phyloP scores from a whole-genome alignment of 164 flowering plant species.

The Magnolia officinalis region DNA sequence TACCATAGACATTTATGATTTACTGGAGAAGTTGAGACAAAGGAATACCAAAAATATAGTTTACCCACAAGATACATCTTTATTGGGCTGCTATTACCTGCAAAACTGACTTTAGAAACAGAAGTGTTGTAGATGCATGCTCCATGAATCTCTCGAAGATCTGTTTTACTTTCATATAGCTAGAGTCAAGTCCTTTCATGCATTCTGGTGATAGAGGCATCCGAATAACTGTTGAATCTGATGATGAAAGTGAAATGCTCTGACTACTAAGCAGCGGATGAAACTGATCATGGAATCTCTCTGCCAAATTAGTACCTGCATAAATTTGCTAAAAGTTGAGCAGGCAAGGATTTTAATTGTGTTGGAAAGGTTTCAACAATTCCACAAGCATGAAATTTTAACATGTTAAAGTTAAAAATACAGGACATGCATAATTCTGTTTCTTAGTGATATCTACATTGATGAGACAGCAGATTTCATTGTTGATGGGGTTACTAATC shows the following conservation, averaged over 20 bases:
- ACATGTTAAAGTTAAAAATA: not conserved
- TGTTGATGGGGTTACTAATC: not conserved
- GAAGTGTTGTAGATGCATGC: conserved; percentile 64
- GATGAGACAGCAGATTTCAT: not conserved
- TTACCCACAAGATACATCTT: not conserved
- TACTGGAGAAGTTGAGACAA: not conserved
- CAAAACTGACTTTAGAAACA: conserved; percentile 76
- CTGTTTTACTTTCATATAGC: conserved; percentile 42
- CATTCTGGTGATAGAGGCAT: conserved; percentile 82
- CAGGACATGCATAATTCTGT: not conserved
- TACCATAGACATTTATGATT: too few relatives aligned
- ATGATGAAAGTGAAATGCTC: conserved; percentile 49
- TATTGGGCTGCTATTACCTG: conserved; percentile 50
- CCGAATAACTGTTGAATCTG: conserved; percentile 72
- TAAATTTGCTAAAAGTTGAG: not conserved
- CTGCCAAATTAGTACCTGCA: conserved; percentile 76
- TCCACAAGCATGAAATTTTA: not conserved
- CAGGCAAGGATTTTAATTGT: not conserved
- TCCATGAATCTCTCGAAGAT: conserved; percentile 55
- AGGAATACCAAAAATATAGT: not conserved
- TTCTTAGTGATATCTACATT: not conserved
- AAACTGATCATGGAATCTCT: conserved; percentile 84
- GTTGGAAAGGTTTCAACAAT: not conserved
- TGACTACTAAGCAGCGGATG: conserved; percentile 69
- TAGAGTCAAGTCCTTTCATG: conserved; percentile 57